These are phyloP conservation scores for Plasmodium ovale DNA, from an alignment of 169 alveolate species.

Conservation along the genomic window DNA sequence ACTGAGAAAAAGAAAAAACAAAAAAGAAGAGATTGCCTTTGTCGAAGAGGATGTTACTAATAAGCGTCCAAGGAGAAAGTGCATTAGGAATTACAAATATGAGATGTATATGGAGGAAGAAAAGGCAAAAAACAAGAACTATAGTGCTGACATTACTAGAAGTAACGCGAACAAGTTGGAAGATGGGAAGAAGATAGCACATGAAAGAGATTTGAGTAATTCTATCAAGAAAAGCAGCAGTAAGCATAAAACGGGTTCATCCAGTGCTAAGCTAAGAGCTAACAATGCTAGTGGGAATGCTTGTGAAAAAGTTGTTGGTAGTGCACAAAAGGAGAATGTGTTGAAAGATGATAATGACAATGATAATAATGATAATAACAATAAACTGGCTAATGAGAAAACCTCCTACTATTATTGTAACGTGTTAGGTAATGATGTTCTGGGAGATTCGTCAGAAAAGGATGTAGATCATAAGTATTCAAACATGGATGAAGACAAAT, in stretches of 20 bases:
- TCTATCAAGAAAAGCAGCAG: background rate
- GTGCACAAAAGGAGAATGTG: background rate
- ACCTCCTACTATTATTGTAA: slow-evolving; percentile 9
- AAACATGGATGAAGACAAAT: background rate
- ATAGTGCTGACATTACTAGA: background rate
- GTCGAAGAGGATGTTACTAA: background rate
- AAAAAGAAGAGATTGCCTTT: background rate
- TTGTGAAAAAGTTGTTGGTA: background rate
- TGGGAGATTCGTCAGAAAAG: slow-evolving; percentile 11
- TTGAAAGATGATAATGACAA: background rate
- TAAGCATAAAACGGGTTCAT: background rate
- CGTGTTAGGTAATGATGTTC: slow-evolving; percentile 16
- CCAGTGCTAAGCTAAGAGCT: background rate
- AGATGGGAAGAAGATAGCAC: background rate
- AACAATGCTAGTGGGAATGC: background rate
- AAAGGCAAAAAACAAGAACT: background rate
- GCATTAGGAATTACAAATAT: background rate
- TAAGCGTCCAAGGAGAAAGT: slow-evolving; percentile 2
- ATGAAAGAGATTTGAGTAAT: background rate
- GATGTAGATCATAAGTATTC: background rate
- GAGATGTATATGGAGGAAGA: slow-evolving; percentile 9
- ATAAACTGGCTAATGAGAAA: slow-evolving; percentile 1
- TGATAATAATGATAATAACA: background rate
- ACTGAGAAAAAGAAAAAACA: background rate
- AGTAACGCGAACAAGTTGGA: background rate